Evolutionary conservation across 129 eudicot genomes (phyloP), one percentile per base, ranked within the genome.

Genomic region (Arctium minus): DNA sequence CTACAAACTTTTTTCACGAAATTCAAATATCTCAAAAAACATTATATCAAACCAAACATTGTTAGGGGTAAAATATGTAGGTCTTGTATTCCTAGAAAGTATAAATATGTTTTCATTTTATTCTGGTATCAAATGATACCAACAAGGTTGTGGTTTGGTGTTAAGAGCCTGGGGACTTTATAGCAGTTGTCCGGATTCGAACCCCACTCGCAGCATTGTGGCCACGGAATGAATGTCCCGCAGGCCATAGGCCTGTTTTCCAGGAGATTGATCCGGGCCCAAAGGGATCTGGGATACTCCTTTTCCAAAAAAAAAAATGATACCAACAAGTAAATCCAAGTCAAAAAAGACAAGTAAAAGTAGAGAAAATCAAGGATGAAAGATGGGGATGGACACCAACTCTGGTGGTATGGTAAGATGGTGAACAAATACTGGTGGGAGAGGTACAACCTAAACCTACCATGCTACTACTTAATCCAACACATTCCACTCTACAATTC

Each of bases 351-450:
- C 73, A 83, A 60, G 2, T 60, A 4, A 60, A 75, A 75, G 3
- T 30, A 46, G 6, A 29, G 30, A 69, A 68, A 68, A 67, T 79
- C 0, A 69, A 44, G 76, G 82, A 79, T 39, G 65, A 60, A 79
- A 79, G 70, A 3, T 30, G 74, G 40, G 75, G 86, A 77, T 53
- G 86, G 77, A 83, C 67, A 83, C 86, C 86, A 77, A 83, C 86
- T 83, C 73, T 72, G 1, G 29, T 60, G 18, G 12, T 84, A 39
- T 60, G 18, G 12, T 84, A 39, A 44, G 83, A 84, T 73, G 79
- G 86, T 84, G 86, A 84, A 67, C 81, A 44, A 82, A 80, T 40
- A 78, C 69, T 0, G 85, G 80, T 75, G 85, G 85, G 85, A 44
- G 39, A 65, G 77, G 86, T 82, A 44, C 76, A 33, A 33, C 36